phyloP scores from a whole-genome alignment of 805 yeast species.

The Candida gorgasii region DNA sequence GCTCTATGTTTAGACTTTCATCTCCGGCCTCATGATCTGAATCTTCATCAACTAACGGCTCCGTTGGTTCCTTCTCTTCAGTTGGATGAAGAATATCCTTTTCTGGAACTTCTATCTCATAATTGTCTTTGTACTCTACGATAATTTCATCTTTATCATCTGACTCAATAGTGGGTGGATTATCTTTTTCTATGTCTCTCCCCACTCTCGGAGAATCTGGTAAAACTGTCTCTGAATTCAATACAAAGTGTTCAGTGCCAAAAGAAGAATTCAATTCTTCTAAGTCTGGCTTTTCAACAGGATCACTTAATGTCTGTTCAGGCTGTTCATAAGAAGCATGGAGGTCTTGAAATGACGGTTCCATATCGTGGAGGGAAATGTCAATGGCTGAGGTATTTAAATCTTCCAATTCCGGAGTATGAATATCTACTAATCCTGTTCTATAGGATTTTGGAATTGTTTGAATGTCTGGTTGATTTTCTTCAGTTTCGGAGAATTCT shows the following conservation, averaged over 20 bases:
- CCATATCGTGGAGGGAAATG: not conserved
- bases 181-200: no score
- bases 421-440: not conserved
- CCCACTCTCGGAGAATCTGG: conserved; percentile 5
- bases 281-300: not conserved
- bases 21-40: no score
- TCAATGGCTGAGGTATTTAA: conserved; percentile 3
- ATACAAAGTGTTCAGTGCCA: not conserved
- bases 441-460: not conserved
- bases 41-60: no score
- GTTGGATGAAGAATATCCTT: conserved; percentile 8
- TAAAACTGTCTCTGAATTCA: not conserved
- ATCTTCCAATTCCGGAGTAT: not conserved
- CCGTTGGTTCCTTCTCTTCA: conserved; percentile 6
- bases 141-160: not conserved
- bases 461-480: no score
- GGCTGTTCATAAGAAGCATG: not conserved
- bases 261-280: not conserved
- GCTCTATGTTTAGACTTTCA: no score
- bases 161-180: not conserved
- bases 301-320: not conserved
- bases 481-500: no score
- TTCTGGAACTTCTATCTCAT: conserved; percentile 1
- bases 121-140: conserved; percentile 5
- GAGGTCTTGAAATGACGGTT: not conserved